Evolutionary conservation across 345 rosid genomes (phyloP), one percentile per base, ranked within the genome.

Genomic region (Pugionium cornutum): DNA sequence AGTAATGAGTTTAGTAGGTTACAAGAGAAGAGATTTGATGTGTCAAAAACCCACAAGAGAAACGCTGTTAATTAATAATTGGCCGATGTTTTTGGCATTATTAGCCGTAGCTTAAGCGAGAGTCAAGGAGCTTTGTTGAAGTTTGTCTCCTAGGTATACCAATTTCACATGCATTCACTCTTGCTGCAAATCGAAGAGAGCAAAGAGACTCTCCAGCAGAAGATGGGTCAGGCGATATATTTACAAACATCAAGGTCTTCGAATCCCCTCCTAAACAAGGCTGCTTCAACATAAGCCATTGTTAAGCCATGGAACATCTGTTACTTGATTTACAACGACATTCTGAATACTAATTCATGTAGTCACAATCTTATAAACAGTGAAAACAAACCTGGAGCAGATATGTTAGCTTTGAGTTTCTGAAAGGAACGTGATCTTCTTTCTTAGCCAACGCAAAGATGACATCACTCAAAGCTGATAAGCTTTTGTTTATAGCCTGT

Each of bases 401-500:
- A 66, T 91, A 85, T 2, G 99, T 94, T 50, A 94, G 45, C 81
- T 89, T 94, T 0, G 97, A 94, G 76, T 94, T 88, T 78, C 99
- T 80, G 47, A 85, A 94, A 26, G 99, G 99, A 65, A 94, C 91
- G 53, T 94, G 97, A 42, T 88, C 96, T 9, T 94, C 99, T 74
- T 91, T 94, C 84, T 83, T 94, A 33, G 96, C 92, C 74, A 94
- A 51, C 49, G 97, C 89, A 54, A 91, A 91, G 63, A 94, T 94
- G 3, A 94, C 99, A 70, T 91, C 92, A 60, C 88, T 80, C 59
- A 94, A 75, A 7, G 81, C 81, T 5, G 99, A 91, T 34, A 91
- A 75, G 70, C 99, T 94, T 75, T 83, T 94, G 71, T 94, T 94
- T 18, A 94, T 94, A 26, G 99, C 97, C 95, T 89, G 95, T 31